A percentile compares a stretch with the other conserved stretches of the same genome.
Evolutionary conservation across 352 stramenopile genomes (phyloP).

Genomic region (Globisporangium camurandrum): DNA sequence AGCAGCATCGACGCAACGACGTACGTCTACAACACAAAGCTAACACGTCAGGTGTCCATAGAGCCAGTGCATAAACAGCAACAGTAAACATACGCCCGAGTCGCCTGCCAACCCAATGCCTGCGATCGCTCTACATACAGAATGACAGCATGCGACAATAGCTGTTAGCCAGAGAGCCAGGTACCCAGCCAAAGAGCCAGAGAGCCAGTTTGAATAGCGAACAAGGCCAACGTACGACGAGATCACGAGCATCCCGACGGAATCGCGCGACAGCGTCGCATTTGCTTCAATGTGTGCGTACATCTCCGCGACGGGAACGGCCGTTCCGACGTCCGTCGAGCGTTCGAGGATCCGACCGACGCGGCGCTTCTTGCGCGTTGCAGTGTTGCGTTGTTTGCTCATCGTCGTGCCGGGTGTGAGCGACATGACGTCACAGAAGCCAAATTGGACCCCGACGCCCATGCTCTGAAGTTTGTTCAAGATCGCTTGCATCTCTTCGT

Average conservation of each 20-base stretch:
- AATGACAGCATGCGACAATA: background rate
- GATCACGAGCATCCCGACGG: constrained; percentile 80
- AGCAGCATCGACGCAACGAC: constrained; percentile 86
- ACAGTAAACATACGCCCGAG: constrained; percentile 30
- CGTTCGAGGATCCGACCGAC: constrained; percentile 66
- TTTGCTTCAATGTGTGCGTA: constrained; percentile 82
- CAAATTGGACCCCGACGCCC: constrained; percentile 79
- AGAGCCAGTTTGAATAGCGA: too few relatives aligned
- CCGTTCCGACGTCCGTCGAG: constrained; percentile 74
- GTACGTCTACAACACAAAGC: constrained; percentile 39
- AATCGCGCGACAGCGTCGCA: constrained; percentile 73
- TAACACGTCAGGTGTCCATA: background rate
- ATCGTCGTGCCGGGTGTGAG: constrained; percentile 79
- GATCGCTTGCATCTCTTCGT: constrained; percentile 79
- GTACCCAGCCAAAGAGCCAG: too few relatives aligned
- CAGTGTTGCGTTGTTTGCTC: constrained; percentile 39
- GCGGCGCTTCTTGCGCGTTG: constrained; percentile 43
- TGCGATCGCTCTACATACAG: constrained; percentile 46
- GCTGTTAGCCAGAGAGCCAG: background rate
- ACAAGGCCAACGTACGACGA: constrained; percentile 50
- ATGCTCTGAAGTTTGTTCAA: constrained; percentile 76
- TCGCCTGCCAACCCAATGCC: constrained; percentile 75
- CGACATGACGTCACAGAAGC: constrained; percentile 86
- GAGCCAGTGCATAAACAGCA: background rate
- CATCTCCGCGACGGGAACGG: constrained; percentile 82